These are phyloP conservation scores for Pezizomycotina sp. DNA, from an alignment of 2,329 filamentous ascomycete genomes.

Conservation along the genomic window DNA sequence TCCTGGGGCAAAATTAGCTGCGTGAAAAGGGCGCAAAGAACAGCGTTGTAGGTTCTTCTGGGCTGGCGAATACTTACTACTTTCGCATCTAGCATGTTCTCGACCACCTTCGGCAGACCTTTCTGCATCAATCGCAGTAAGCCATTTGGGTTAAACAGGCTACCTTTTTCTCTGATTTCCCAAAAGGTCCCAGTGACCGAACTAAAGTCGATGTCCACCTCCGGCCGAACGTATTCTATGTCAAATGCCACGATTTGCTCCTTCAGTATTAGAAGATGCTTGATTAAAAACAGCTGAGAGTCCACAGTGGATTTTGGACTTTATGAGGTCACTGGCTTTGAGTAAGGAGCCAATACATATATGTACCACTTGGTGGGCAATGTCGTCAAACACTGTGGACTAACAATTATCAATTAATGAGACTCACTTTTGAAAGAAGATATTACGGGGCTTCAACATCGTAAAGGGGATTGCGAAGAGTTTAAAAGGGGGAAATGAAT, in stretches of 20 bases:
- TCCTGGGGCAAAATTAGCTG: constrained; percentile 28
- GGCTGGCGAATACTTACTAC: constrained; percentile 29
- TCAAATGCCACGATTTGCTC: constrained; percentile 93
- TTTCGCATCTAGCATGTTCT: constrained; percentile 57
- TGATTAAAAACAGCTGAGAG: constrained; percentile 79
- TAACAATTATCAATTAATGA: too few relatives aligned
- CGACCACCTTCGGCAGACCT: constrained; percentile 47
- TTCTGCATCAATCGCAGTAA: constrained; percentile 43
- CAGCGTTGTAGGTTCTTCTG: constrained; percentile 1
- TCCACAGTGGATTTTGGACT: constrained; percentile 45
- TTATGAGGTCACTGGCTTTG: constrained; percentile 53
- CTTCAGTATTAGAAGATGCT: constrained; percentile 85
- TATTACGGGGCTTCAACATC: constrained; percentile 18
- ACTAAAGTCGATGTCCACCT: constrained; percentile 51
- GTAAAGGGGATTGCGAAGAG: not conserved
- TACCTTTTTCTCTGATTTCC: constrained; percentile 47
- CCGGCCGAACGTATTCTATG: constrained; percentile 58
- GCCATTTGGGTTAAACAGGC: constrained; percentile 47
- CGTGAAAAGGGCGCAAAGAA: too few relatives aligned
- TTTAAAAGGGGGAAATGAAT: constrained; percentile 22
- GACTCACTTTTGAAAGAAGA: constrained; percentile 19
- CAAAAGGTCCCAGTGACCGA: constrained; percentile 48
- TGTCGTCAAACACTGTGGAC: constrained; percentile 53
- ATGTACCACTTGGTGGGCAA: constrained; percentile 69
- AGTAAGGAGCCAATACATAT: constrained; percentile 75